Evolutionary conservation across 1,284 basidiomycete genomes (phyloP).

Genomic region (Hymenochaete sp.): DNA sequence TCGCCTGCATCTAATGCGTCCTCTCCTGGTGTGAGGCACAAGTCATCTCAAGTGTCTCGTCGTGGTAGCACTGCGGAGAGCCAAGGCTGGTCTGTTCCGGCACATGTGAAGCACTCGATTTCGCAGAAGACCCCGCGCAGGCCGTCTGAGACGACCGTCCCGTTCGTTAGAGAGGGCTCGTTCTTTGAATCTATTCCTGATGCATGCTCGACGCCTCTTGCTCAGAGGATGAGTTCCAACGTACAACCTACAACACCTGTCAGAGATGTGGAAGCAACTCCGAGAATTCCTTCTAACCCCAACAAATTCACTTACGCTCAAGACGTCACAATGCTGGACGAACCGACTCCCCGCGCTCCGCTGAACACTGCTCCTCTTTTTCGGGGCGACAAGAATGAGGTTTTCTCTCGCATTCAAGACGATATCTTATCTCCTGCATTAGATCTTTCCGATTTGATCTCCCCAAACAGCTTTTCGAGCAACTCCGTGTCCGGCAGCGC

Average conservation of each 20-base stretch:
- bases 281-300: conserved; percentile 6
- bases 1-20: conserved; percentile 13
- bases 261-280: conserved; percentile 15
- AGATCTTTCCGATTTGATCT: conserved; percentile 24
- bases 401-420: conserved; percentile 24
- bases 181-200: conserved; percentile 15
- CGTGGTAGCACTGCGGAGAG: conserved; percentile 6
- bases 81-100: conserved; percentile 14
- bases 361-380: conserved; percentile 12
- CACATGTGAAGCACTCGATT: conserved; percentile 8
- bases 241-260: conserved; percentile 6
- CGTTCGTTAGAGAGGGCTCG: conserved; percentile 14
- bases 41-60: conserved; percentile 12
- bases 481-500: neutral
- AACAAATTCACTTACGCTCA: neutral
- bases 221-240: neutral
- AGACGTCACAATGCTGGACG: conserved; percentile 1
- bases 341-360: conserved; percentile 11
- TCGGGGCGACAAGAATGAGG: neutral
- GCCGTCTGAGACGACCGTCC: conserved; percentile 1
- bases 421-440: conserved; percentile 31
- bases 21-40: conserved; percentile 10
- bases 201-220: conserved; percentile 16
- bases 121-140: conserved; percentile 5
- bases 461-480: conserved; percentile 8